Evolutionary conservation across 495 filamentous ascomycete genomes (phyloP), one percentile per base, ranked within the genome.

Genomic region (Pseudomonodictys pantanalensis): DNA sequence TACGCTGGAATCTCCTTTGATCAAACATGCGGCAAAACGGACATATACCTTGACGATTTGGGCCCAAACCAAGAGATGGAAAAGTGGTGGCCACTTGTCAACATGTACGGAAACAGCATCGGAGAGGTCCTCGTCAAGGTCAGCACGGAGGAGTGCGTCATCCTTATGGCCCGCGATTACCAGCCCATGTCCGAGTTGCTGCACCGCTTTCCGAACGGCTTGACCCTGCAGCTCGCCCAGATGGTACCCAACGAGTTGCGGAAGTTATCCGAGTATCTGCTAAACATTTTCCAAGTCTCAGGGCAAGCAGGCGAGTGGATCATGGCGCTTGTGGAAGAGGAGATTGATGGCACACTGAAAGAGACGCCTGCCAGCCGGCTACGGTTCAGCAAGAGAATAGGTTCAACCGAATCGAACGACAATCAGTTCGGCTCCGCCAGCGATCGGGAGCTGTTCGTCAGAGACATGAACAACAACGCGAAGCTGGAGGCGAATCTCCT

Each of bases 201-300:
- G 18, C 92, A 96, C 62, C 81, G 81, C 1, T 97, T 97, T 73
- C 81, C 81, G 39, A 87, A 86, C 47, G 89, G 89, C 1, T 75
- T 99, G 30, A 96, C 91, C 2, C 78, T 88, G 52, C 87, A 93
- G 65, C 90, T 99, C 62, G 85, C 90, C 1, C 81, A 87, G 44
- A 79, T 89, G 45, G 76, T 96, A 62, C 89, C 91, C 6, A 83
- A 82, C 0, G 85, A 89, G 65, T 77, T 97, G 35, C 86, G 84
- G 62, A 78, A 83, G 23, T 75, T 97, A n/a, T 86, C 90, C 8
- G 91, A 96, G 67, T 85, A 87, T 30, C 82, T 99, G 43, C 77
- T 97, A 63, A 90, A 96, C 66, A 95, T 99, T 51, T 99, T 89
- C 67, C 93, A 99, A 69, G 95, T 96, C 11, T 91, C 90, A n/a